Evolutionary conservation across 2,329 filamentous ascomycete genomes (phyloP).

Genomic region (Penicillium concentricum): DNA sequence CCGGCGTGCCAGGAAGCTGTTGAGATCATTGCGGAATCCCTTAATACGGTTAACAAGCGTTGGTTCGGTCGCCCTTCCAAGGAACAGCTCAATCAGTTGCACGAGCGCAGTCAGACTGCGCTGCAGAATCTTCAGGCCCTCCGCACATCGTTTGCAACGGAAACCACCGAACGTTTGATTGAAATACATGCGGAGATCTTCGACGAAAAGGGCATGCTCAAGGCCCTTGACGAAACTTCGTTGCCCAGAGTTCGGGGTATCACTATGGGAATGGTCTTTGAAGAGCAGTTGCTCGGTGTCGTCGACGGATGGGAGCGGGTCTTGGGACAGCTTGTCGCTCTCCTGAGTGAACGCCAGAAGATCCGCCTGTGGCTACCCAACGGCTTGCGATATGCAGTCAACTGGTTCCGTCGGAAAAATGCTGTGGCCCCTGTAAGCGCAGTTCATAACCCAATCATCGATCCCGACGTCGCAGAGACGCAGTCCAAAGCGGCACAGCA

Average conservation of each 20-base stretch:
- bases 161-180: conserved; percentile 45
- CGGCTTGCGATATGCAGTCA: conserved; percentile 40
- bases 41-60: conserved; percentile 31
- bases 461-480: conserved; percentile 30
- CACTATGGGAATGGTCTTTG: conserved; percentile 50
- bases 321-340: conserved; percentile 37
- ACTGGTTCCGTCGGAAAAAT: conserved; percentile 40
- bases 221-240: conserved; percentile 20
- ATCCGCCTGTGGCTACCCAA: conserved; percentile 47
- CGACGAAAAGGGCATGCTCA: conserved; percentile 42
- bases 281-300: conserved; percentile 43
- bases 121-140: conserved; percentile 29
- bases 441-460: conserved; percentile 17
- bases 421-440: conserved; percentile 25
- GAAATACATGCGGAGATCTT: conserved; percentile 44
- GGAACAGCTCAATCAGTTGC: conserved; percentile 21
- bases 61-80: conserved; percentile 28
- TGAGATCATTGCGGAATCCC: conserved; percentile 22
- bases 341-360: conserved; percentile 37
- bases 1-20: conserved; percentile 28
- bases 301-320: conserved; percentile 35
- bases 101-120: conserved; percentile 18
- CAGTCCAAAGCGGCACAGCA: conserved; percentile 38
- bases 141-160: conserved; percentile 23
- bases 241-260: conserved; percentile 40